Conservation (phyloP, 805 yeast genomes). For the Candida easanensis region DNA sequence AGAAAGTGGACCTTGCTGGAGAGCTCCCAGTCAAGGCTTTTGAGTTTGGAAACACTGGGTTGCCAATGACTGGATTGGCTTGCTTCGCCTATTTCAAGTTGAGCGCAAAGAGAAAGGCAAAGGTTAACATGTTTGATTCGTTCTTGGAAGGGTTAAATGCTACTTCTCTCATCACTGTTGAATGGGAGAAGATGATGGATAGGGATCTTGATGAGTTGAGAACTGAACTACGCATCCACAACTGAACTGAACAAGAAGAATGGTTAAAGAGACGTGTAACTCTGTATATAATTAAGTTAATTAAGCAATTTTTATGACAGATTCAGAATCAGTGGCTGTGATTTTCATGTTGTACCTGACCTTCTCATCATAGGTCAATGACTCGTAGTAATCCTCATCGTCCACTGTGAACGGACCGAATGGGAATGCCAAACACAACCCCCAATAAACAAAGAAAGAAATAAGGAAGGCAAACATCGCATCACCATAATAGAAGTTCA, state of each 20-base stretch:
- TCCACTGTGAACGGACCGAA: conserved; percentile 33
- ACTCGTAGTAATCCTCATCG: conserved; percentile 37
- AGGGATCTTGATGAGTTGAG: conserved; percentile 73
- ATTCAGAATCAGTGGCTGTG: not conserved
- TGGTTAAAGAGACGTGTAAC: not conserved
- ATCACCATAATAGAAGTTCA: conserved; percentile 42
- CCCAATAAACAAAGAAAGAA: conserved; percentile 38
- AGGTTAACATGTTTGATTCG: conserved; percentile 51
- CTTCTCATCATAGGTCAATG: conserved; percentile 35
- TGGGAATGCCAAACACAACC: conserved; percentile 14
- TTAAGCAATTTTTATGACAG: too few relatives aligned
- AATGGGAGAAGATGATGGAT: conserved; percentile 85
- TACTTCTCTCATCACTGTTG: conserved; percentile 78
- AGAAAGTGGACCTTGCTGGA: conserved; percentile 93
- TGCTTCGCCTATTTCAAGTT: conserved; percentile 83
- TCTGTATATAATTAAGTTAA: not conserved
- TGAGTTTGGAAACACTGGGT: conserved; percentile 87
- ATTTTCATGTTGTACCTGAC: conserved; percentile 8
- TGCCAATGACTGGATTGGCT: conserved; percentile 93
- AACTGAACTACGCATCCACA: conserved; percentile 56
- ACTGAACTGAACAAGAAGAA: too few relatives aligned
- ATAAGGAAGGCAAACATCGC: conserved; percentile 40
- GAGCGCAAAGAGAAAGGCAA: conserved; percentile 55
- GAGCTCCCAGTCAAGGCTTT: conserved; percentile 91
- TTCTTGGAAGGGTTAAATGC: conserved; percentile 75